phyloP scores from a whole-genome alignment of 352 stramenopile species.

The Thalassiosira livingstoniorum region DNA sequence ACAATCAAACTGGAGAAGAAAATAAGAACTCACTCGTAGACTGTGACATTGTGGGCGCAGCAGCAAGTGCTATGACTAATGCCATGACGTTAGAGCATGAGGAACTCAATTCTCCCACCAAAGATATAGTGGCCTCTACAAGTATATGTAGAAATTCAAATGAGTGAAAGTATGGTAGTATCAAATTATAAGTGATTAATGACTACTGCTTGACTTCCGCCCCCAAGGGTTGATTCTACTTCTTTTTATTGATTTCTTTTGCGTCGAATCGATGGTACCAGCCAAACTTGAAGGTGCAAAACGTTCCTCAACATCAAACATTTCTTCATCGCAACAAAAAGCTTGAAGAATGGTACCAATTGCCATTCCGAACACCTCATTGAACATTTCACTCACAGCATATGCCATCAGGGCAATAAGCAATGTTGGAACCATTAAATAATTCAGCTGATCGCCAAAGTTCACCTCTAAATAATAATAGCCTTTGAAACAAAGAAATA shows the following conservation, averaged over 20 bases:
- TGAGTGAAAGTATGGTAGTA: not conserved
- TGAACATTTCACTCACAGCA: slow-evolving; percentile 93
- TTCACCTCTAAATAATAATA: slow-evolving; percentile 69
- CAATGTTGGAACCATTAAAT: slow-evolving; percentile 88
- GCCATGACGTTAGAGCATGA: too few relatives aligned
- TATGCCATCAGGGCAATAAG: slow-evolving; percentile 92
- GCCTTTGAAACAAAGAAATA: slow-evolving; percentile 15
- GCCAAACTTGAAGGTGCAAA: slow-evolving; percentile 50
- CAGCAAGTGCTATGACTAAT: too few relatives aligned
- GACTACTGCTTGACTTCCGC: too few relatives aligned
- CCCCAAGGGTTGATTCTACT: slow-evolving; percentile 6
- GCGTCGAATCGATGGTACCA: slow-evolving; percentile 36
- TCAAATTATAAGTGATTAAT: not conserved
- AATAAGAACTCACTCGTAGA: too few relatives aligned
- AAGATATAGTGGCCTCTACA: too few relatives aligned
- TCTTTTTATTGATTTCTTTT: slow-evolving; percentile 40
- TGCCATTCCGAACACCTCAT: slow-evolving; percentile 94
- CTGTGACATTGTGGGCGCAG: too few relatives aligned
- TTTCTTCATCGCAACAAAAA: slow-evolving; percentile 94
- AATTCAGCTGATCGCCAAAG: slow-evolving; percentile 86
- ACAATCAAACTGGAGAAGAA: too few relatives aligned
- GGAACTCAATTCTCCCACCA: too few relatives aligned
- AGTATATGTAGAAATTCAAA: not conserved
- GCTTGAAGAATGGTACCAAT: slow-evolving; percentile 96
- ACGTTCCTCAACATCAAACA: slow-evolving; percentile 78